These are phyloP conservation scores for Diaporthe ilicicola DNA, from an alignment of 2,329 filamentous ascomycete genomes.

Conservation along the genomic window DNA sequence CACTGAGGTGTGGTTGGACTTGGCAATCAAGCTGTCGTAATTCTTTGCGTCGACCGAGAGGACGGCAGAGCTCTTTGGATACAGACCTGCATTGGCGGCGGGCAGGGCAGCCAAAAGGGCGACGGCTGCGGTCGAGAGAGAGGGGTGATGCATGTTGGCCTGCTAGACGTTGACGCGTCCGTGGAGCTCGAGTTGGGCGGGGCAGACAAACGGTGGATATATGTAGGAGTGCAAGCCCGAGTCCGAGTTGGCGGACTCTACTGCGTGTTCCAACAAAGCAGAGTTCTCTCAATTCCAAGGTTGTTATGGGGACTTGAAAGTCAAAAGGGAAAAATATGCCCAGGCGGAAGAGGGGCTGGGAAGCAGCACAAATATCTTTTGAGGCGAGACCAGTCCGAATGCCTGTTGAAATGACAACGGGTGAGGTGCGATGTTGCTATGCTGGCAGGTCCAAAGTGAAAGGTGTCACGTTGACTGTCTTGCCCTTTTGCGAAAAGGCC, in stretches of 20 bases:
- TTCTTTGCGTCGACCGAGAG: constrained; percentile 81
- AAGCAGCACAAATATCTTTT: background rate
- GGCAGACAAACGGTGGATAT: background rate
- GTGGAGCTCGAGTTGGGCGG: background rate
- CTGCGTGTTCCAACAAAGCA: background rate
- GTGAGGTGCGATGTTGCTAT: constrained; percentile 7
- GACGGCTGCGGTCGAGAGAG: constrained; percentile 64
- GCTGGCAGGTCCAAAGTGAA: constrained; percentile 23
- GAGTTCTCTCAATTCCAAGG: background rate
- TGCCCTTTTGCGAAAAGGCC: constrained; percentile 49
- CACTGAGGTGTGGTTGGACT: constrained; percentile 93
- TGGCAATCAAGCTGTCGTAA: constrained; percentile 83
- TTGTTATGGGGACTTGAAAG: constrained; percentile 19
- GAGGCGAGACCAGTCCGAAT: too few relatives aligned
- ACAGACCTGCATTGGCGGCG: constrained; percentile 71
- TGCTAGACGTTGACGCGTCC: background rate
- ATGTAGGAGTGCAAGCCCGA: background rate
- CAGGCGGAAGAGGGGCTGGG: constrained; percentile 16
- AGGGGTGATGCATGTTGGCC: constrained; percentile 61
- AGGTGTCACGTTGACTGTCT: constrained; percentile 38
- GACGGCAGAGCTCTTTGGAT: constrained; percentile 87
- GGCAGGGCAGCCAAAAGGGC: constrained; percentile 73
- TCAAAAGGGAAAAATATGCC: constrained; percentile 30
- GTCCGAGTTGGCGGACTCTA: background rate
- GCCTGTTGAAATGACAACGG: background rate